Conservation (phyloP, 208 protist species). For the Trypanosoma platydactyli region DNA sequence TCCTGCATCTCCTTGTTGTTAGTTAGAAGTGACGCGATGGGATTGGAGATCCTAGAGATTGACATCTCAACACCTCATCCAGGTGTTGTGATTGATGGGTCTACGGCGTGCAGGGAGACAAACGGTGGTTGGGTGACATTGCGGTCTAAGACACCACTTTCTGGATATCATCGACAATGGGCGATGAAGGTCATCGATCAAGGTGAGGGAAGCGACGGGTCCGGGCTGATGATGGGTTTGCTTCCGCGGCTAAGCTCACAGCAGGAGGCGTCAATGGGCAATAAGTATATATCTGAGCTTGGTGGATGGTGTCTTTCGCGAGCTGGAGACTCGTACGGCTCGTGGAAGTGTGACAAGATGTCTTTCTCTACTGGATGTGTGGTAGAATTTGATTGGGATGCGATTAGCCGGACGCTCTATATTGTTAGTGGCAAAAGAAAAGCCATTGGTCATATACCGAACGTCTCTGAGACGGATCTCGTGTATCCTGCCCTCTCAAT, state of each 20-base stretch:
- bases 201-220: constrained; percentile 85
- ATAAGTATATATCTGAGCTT: constrained; percentile 91
- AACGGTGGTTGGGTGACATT: constrained; percentile 92
- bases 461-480: constrained; percentile 59
- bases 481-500: constrained; percentile 89
- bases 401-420: constrained; percentile 60
- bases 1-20: constrained; percentile 2
- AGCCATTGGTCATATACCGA: constrained; percentile 70
- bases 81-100: constrained; percentile 76
- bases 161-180: constrained; percentile 81
- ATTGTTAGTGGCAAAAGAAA: constrained; percentile 83
- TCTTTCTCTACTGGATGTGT: constrained; percentile 87
- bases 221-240: constrained; percentile 89
- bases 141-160: constrained; percentile 64
- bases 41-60: constrained; percentile 78
- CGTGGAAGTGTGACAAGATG: constrained; percentile 88
- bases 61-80: constrained; percentile 80
- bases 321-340: constrained; percentile 84
- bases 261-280: constrained; percentile 56
- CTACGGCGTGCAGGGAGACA: constrained; percentile 70
- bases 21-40: constrained; percentile 48
- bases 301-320: constrained; percentile 90
- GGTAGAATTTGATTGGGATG: constrained; percentile 91
- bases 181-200: constrained; percentile 87
- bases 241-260: constrained; percentile 63